Evolutionary conservation across 2,329 filamentous ascomycete species (phyloP), one percentile per base, ranked within the genome.

Genomic region (Endocalyx cinctus): DNA sequence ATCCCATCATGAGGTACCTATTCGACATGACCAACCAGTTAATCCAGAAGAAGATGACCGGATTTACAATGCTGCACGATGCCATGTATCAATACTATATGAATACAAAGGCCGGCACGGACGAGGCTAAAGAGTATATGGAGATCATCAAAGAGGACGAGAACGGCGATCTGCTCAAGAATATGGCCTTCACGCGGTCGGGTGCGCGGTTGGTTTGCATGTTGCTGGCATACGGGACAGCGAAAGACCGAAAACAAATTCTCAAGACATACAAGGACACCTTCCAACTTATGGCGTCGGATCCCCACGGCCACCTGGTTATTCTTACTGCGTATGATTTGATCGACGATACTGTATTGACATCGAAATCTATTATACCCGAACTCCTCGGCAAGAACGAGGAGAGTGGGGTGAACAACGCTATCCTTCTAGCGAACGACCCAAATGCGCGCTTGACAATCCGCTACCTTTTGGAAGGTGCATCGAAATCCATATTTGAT

Each of bases 61-160:
- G 87, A 8, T 97, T 98, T 64, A 97, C 90, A 3, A 94, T 98
- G 75, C 77, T 98, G 14, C 94, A 98, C 61, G 92, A 97, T 53
- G 92, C 92, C 31, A 95, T 98, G 89, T 70, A 96, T 39, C 90
- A 98, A 58, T 98, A 96, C 63, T 96, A 90, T 63, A 66, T 87
- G 33, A 90, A 84, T 51, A 79, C 82, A 29, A 82, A 84, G 45
- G 69, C 77, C 5, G 88, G 84, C 4, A 86, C 81, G 27, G 79
- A 86, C 37, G 90, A 97, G 58, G 81, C 87, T 26, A 84, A 72
- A 19, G 88, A 94, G 50, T 96, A 95, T 54, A 66, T 94, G 37
- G 89, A 97, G 60, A 73, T 94, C 47, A 70, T 98, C 53, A 94
- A 94, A 66, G 86, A 86, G 25, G 90, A 98, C 46, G 87, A 95